These are phyloP conservation scores for Irpex rosettiformis DNA, from an alignment of 1,284 basidiomycete species.

Conservation along the genomic window DNA sequence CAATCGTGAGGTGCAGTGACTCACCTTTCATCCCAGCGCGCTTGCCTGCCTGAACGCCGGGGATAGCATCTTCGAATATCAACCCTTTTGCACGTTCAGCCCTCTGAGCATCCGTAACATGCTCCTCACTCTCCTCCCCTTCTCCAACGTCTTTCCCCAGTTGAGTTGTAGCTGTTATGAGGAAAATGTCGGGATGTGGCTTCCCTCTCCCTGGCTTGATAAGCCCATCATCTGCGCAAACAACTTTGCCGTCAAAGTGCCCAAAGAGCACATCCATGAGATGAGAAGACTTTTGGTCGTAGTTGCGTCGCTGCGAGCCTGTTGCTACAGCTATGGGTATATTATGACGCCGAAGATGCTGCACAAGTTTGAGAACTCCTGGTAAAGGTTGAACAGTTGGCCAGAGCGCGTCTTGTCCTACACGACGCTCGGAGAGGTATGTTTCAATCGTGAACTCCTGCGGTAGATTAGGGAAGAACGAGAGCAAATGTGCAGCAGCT, in stretches of 20 bases:
- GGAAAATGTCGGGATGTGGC: conserved; percentile 73
- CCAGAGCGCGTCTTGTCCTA: conserved; percentile 61
- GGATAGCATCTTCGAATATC: conserved; percentile 74
- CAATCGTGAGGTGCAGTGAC: background rate
- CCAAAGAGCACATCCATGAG: conserved; percentile 35
- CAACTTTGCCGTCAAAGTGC: conserved; percentile 56
- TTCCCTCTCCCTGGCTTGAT: conserved; percentile 46
- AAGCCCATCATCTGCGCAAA: conserved; percentile 65
- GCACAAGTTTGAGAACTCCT: conserved; percentile 60
- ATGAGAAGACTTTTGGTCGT: conserved; percentile 60
- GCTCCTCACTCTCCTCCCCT: conserved; percentile 31
- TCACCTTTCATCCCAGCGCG: conserved; percentile 77
- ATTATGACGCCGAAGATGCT: conserved; percentile 59
- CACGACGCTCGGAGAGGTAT: conserved; percentile 54
- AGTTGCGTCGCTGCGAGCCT: conserved; percentile 62
- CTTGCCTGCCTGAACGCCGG: conserved; percentile 72
- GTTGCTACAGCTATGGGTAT: conserved; percentile 79
- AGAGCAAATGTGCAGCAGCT: conserved; percentile 62
- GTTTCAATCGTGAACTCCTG: conserved; percentile 47
- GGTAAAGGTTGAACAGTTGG: conserved; percentile 65
- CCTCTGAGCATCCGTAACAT: conserved; percentile 35
- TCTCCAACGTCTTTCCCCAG: conserved; percentile 51
- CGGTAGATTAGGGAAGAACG: conserved; percentile 68
- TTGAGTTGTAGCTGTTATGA: conserved; percentile 57
- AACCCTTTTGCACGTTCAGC: conserved; percentile 56